phyloP scores from a whole-genome alignment of 306 rosid species.

The Prunus davidiana region DNA sequence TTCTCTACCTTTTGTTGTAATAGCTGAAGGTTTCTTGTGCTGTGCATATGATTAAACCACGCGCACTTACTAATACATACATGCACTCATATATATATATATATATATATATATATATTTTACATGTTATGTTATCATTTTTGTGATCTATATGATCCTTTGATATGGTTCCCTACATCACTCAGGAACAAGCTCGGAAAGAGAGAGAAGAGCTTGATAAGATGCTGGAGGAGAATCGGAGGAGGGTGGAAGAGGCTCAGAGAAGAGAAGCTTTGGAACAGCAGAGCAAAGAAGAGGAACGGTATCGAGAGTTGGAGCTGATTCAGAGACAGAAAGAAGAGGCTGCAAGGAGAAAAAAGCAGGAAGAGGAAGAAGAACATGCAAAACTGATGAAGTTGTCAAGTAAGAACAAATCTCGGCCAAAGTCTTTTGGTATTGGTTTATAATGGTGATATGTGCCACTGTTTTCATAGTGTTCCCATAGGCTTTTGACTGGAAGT shows the following conservation, averaged over 20 bases:
- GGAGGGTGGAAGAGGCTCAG: slow-evolving; percentile 92
- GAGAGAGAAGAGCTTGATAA: slow-evolving; percentile 89
- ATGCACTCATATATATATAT: no score
- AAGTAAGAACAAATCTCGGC: slow-evolving; percentile 55
- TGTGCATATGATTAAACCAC: background rate
- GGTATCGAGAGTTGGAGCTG: slow-evolving; percentile 73
- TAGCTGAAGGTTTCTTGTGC: background rate
- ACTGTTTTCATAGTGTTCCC: background rate
- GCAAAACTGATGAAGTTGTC: slow-evolving; percentile 43
- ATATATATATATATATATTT: no score
- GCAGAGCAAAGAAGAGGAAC: slow-evolving; percentile 83
- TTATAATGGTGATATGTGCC: slow-evolving; percentile 21
- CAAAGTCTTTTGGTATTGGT: slow-evolving; percentile 40
- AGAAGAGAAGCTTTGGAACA: slow-evolving; percentile 78
- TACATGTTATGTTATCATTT: background rate
- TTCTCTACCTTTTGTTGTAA: background rate
- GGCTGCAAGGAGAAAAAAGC: slow-evolving; percentile 68
- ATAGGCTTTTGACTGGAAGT: background rate
- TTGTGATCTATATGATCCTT: background rate
- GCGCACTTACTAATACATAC: background rate
- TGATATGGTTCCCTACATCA: slow-evolving; percentile 16
- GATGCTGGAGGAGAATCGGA: slow-evolving; percentile 88
- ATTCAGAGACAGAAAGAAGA: slow-evolving; percentile 86
- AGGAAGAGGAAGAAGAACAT: slow-evolving; percentile 73
- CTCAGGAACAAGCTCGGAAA: slow-evolving; percentile 73